Percentiles rank a stretch among this genome's conserved stretches.
Conservation (phyloP, 139 green algal species). For the Micromonas pusilla region DNA sequence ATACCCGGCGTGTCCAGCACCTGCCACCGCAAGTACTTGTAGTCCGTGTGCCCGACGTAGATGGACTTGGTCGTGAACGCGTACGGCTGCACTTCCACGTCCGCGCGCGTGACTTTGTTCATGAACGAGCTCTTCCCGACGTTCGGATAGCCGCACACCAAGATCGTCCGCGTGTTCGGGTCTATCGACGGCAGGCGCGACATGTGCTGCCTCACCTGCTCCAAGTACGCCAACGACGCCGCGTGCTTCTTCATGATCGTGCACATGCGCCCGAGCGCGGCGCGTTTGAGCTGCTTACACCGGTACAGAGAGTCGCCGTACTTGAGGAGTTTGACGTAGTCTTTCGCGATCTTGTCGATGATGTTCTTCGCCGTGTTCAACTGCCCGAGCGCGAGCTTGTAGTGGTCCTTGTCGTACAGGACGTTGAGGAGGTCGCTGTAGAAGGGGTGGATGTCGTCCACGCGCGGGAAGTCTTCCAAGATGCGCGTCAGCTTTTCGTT, state of each 20-base stretch:
- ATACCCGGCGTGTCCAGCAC: constrained; percentile 97
- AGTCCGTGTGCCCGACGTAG: constrained; percentile 97
- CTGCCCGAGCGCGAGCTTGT: constrained; percentile 98
- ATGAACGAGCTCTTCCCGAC: constrained; percentile 96
- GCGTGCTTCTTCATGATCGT: constrained; percentile 97
- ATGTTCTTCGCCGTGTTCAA: constrained; percentile 85
- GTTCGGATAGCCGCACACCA: constrained; percentile 98
- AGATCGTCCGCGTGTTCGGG: constrained; percentile 90
- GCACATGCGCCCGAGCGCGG: constrained; percentile 96
- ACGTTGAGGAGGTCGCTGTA: constrained; percentile 98
- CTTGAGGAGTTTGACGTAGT: constrained; percentile 97
- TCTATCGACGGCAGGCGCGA: constrained; percentile 92
- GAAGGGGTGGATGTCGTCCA: constrained; percentile 98
- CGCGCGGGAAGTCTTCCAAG: constrained; percentile 88
- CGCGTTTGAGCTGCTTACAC: constrained; percentile 97
- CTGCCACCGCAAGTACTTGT: constrained; percentile 95
- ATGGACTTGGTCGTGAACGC: constrained; percentile 94
- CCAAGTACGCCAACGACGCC: constrained; percentile 84
- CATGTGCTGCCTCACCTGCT: constrained; percentile 99
- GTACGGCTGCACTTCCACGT: constrained; percentile 98
- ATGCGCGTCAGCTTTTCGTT: constrained; percentile 87
- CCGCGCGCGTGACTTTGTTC: constrained; percentile 92
- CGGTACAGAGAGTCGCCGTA: constrained; percentile 98
- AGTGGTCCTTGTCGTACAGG: constrained; percentile 99
- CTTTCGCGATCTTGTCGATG: constrained; percentile 88